Percentiles rank a stretch among this genome's conserved stretches.
These are phyloP conservation scores for Acacia pycnantha DNA, from an alignment of 331 rosid genomes.

Conservation along the genomic window DNA sequence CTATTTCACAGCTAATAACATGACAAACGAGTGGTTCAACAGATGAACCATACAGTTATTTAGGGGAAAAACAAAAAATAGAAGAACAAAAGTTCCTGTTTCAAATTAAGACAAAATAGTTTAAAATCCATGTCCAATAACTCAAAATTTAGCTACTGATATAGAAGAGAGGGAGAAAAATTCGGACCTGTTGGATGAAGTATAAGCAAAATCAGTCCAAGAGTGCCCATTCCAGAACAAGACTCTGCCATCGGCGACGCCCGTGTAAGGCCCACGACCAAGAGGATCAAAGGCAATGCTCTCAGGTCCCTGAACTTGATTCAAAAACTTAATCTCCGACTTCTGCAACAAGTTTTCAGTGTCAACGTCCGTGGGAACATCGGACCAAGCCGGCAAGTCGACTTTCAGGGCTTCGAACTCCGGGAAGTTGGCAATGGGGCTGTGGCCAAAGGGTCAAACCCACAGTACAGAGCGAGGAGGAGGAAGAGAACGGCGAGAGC, in stretches of 20 bases:
- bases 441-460: conserved; percentile 70
- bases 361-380: conserved; percentile 58
- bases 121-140: not conserved
- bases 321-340: conserved; percentile 70
- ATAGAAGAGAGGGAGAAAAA: not conserved
- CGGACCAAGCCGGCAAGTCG: conserved; percentile 61
- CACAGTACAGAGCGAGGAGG: conserved; percentile 67
- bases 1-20: not conserved
- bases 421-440: conserved; percentile 65
- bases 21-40: not conserved
- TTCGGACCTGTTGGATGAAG: conserved; percentile 69
- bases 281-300: conserved; percentile 77
- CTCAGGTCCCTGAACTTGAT: conserved; percentile 88
- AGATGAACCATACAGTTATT: not conserved
- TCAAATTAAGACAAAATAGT: not conserved
- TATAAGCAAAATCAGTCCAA: conserved; percentile 77
- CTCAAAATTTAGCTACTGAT: not conserved
- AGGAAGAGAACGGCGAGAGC: conserved; percentile 41
- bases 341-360: conserved; percentile 63
- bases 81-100: not conserved
- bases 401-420: conserved; percentile 48
- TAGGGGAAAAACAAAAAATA: not conserved
- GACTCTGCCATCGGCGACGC: conserved; percentile 87
- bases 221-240: conserved; percentile 72
- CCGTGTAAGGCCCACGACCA: conserved; percentile 94